Base-by-base conservation (phyloP, 2,329 filamentous ascomycete genomes). In the Alternaria atra region DNA sequence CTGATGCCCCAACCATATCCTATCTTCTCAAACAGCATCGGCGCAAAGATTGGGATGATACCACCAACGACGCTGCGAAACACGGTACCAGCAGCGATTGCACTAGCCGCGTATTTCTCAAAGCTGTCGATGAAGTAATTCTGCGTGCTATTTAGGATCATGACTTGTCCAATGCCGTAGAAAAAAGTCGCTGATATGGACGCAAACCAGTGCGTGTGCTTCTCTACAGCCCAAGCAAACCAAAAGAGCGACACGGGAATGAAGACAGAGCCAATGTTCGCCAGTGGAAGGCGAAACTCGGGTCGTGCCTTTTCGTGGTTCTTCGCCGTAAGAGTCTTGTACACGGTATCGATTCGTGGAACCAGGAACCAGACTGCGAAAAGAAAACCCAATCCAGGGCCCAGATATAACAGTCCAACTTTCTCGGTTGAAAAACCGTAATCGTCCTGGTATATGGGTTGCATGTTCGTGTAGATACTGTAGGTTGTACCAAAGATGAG, bases 71-170 rank as follows among this genome's bases (percentile, higher is more conserved):
- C 39, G 47, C 77, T 80, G 20, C 83, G 70, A 54, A 84, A 84
- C 0, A 84, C 78, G 1, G 82, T 79, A 0, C 82, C 83, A 4
- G 83, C 83, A 5, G 83, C 83, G 52, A 85, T 84, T 0, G 83
- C 83, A 35, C 77, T 80, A 6, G 83, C 83, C 6, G 83, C 83
- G 61, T 83, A 84, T 68, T 79, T 79, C 59, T 84, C 82, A 57
- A 84, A 85, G 23, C 79, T 78, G 66, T 85, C 83, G 47, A 85
- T 85, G 67, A 84, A 85, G 69, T 85, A 85, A 53, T 86, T 86
- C 54, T 86, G 84, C 15, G 83, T 83, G 12, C 78, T 79, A 56
- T 85, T 86, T 55, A 86, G 73, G 30, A 85, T 84, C 65, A 84
- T 81, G 10, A 86, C 82, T 56, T 85, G 84, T 2, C 84, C 83